A percentile compares a stretch with the other conserved stretches of the same genome.
These are phyloP conservation scores for Sordariomycetes sp. DNA, from an alignment of 2,329 filamentous ascomycete species.

Conservation along the genomic window DNA sequence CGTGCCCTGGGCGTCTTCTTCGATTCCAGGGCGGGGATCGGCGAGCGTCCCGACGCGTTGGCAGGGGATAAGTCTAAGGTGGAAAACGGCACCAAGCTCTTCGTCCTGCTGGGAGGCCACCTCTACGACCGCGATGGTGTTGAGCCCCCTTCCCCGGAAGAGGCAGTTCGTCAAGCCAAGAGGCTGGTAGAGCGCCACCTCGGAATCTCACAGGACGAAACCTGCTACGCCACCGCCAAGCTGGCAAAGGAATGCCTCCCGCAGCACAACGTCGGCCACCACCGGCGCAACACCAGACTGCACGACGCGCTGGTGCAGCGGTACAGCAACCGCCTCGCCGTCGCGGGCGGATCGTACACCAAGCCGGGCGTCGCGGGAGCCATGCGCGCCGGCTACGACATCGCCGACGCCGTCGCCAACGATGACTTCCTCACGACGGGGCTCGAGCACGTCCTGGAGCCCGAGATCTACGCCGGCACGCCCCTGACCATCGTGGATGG, in stretches of 20 bases:
- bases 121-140: slow-evolving; percentile 55
- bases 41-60: too few species aligned
- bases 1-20: slow-evolving; percentile 86
- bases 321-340: slow-evolving; percentile 56
- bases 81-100: slow-evolving; percentile 70
- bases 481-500: too few species aligned
- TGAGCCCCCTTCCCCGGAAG: slow-evolving; percentile 46
- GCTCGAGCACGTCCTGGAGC: too few species aligned
- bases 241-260: slow-evolving; percentile 69
- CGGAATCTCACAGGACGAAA: slow-evolving; percentile 50
- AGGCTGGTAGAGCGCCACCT: slow-evolving; percentile 65
- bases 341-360: slow-evolving; percentile 49
- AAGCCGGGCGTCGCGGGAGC: slow-evolving; percentile 40
- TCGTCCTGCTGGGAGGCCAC: slow-evolving; percentile 91
- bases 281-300: slow-evolving; percentile 47
- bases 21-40: slow-evolving; percentile 53
- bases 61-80: too few species aligned
- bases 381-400: slow-evolving; percentile 39
- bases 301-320: slow-evolving; percentile 41
- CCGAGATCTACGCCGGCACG: too few species aligned
- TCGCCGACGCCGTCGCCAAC: slow-evolving; percentile 27
- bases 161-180: slow-evolving; percentile 62
- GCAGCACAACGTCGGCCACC: slow-evolving; percentile 79
- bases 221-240: slow-evolving; percentile 51
- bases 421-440: slow-evolving; percentile 15